Conservation (phyloP, 257 asterid genomes). For the Solanum appendiculatum region DNA sequence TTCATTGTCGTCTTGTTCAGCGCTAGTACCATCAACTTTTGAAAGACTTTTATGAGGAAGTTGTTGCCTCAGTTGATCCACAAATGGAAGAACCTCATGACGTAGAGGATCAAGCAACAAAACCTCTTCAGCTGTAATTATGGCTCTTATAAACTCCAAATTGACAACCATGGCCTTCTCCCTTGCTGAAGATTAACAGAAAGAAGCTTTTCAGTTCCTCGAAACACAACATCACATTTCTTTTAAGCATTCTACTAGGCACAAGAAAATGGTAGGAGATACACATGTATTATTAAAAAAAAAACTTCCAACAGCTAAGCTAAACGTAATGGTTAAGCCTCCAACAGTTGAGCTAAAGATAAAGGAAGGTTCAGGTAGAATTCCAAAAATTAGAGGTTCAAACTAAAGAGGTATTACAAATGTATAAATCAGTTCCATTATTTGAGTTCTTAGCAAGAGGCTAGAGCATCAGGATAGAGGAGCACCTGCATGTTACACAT, state of each 20-base stretch:
- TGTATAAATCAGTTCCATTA: background rate
- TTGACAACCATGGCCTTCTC: constrained; percentile 97
- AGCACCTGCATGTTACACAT: background rate
- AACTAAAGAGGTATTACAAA: background rate
- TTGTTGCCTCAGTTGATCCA: constrained; percentile 88
- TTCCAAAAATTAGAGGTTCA: background rate
- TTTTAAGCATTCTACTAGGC: background rate
- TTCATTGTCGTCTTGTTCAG: constrained; percentile 44
- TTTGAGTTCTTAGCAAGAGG: background rate
- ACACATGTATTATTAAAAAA: background rate
- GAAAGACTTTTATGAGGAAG: constrained; percentile 40
- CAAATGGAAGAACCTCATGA: constrained; percentile 96
- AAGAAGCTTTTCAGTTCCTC: background rate
- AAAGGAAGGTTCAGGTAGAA: background rate
- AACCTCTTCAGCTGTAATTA: constrained; percentile 91
- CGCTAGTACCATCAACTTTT: constrained; percentile 14
- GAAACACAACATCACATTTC: background rate
- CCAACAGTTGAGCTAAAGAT: background rate
- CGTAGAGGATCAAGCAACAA: constrained; percentile 88
- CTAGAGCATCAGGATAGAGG: background rate
- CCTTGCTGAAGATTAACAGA: constrained; percentile 54
- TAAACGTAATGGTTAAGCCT: background rate
- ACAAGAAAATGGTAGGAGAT: background rate
- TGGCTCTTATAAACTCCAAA: constrained; percentile 88
- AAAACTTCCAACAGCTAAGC: background rate